These are phyloP conservation scores for Hypoxylon sp. DNA, from an alignment of 2,329 filamentous ascomycete species.

Conservation along the genomic window DNA sequence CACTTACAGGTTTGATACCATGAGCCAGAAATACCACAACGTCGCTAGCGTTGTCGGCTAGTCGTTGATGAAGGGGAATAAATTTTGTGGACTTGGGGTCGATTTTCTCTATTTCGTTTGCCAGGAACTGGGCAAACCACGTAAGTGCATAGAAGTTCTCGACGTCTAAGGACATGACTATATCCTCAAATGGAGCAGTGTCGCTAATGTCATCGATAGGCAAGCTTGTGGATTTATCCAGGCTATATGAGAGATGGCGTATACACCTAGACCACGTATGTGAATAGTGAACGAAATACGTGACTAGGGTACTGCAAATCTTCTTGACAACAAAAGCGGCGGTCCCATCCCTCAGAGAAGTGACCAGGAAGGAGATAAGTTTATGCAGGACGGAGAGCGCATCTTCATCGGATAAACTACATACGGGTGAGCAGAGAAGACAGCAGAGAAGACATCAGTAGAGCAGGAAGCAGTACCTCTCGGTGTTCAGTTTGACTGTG, in stretches of 20 bases:
- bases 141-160: conserved; percentile 70
- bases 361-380: conserved; percentile 74
- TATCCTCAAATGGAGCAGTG: conserved; percentile 59
- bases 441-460: background rate
- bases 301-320: conserved; percentile 81
- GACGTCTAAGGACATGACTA: conserved; percentile 63
- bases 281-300: conserved; percentile 81
- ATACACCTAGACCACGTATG: conserved; percentile 76
- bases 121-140: conserved; percentile 75
- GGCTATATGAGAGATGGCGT: conserved; percentile 72
- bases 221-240: conserved; percentile 63
- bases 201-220: conserved; percentile 64
- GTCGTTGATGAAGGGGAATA: conserved; percentile 63
- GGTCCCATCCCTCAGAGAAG: conserved; percentile 65
- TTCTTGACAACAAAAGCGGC: conserved; percentile 78
- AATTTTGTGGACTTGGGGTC: conserved; percentile 72
- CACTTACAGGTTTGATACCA: conserved; percentile 51
- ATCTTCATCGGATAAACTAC: conserved; percentile 69
- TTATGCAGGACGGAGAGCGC: conserved; percentile 71
- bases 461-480: conserved; percentile 72
- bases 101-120: conserved; percentile 77
- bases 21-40: conserved; percentile 63
- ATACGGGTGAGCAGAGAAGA: conserved; percentile 51
- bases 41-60: conserved; percentile 66
- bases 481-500: conserved; percentile 94